Conservation (phyloP, 1,284 basidiomycete genomes). For the Lentinula novae-zelandiae region DNA sequence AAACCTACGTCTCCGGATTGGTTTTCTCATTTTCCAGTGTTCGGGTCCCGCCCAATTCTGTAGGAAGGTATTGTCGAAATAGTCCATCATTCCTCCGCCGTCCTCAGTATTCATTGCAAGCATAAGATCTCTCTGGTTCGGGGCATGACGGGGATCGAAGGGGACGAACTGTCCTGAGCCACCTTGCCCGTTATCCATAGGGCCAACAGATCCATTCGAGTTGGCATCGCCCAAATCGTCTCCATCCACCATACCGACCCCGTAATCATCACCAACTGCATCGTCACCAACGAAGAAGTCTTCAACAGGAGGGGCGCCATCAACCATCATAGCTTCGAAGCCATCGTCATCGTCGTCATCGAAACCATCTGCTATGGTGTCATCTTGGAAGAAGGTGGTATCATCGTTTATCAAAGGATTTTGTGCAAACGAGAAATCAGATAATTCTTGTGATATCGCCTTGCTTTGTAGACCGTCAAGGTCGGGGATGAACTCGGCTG, state of each 20-base stretch:
- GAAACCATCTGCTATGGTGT: slow-evolving; percentile 31
- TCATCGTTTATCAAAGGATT: slow-evolving; percentile 62
- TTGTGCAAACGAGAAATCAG: slow-evolving; percentile 76
- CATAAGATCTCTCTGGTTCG: slow-evolving; percentile 74
- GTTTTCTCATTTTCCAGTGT: slow-evolving; percentile 92
- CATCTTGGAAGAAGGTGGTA: slow-evolving; percentile 50
- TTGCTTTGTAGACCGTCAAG: slow-evolving; percentile 60
- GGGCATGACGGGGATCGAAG: slow-evolving; percentile 75
- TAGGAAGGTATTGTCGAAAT: slow-evolving; percentile 86
- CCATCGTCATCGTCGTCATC: slow-evolving; percentile 33
- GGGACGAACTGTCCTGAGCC: slow-evolving; percentile 52
- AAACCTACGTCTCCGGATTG: slow-evolving; percentile 66
- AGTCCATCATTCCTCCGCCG: slow-evolving; percentile 79
- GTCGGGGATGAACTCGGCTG: slow-evolving; percentile 67
- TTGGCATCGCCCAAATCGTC: slow-evolving; percentile 46
- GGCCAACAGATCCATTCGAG: slow-evolving; percentile 39
- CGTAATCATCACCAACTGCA: slow-evolving; percentile 56
- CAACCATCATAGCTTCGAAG: slow-evolving; percentile 39
- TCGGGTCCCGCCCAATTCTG: slow-evolving; percentile 99
- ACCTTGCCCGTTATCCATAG: slow-evolving; percentile 34
- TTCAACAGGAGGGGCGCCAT: slow-evolving; percentile 52
- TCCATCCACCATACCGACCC: slow-evolving; percentile 40
- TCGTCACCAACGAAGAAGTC: slow-evolving; percentile 79
- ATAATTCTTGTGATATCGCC: slow-evolving; percentile 77
- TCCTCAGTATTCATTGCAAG: slow-evolving; percentile 79